Evolutionary conservation across 805 yeast species (phyloP).

Genomic region (Teunomyces gatunensis): DNA sequence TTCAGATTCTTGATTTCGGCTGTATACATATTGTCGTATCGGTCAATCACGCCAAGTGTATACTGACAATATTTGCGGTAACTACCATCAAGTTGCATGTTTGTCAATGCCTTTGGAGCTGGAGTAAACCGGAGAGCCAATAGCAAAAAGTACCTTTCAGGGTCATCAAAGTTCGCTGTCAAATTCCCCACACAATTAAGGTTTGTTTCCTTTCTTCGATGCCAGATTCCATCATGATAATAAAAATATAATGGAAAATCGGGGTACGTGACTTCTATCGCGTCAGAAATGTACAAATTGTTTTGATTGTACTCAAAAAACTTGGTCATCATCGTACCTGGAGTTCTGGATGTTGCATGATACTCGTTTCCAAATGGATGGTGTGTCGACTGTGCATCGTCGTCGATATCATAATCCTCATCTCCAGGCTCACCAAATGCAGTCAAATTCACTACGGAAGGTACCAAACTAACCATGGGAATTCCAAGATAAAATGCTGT

Average conservation of each 20-base stretch:
- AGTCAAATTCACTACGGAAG: neutral
- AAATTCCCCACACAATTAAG: neutral
- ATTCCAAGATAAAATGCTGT: neutral
- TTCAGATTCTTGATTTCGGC: constrained; percentile 1
- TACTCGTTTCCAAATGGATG: neutral
- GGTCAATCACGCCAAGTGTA: neutral
- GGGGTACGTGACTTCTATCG: neutral
- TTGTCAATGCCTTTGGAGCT: neutral
- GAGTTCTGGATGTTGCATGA: neutral
- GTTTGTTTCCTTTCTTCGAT: neutral
- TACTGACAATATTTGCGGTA: neutral
- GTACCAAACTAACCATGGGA: neutral
- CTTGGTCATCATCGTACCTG: neutral
- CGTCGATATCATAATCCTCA: constrained; percentile 7
- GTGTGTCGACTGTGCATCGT: constrained; percentile 5
- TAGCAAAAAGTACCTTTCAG: neutral
- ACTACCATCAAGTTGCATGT: neutral
- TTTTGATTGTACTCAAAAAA: neutral
- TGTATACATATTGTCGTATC: neutral
- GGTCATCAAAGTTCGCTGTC: neutral
- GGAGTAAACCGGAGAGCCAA: neutral
- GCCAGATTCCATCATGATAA: neutral
- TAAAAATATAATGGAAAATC: constrained; percentile 1
- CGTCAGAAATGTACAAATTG: neutral
- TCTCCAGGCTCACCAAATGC: constrained; percentile 16